A percentile compares a stretch with the other conserved stretches of the same genome.
Evolutionary conservation across 805 yeast species (phyloP).

Genomic region (Candida ponderosae): DNA sequence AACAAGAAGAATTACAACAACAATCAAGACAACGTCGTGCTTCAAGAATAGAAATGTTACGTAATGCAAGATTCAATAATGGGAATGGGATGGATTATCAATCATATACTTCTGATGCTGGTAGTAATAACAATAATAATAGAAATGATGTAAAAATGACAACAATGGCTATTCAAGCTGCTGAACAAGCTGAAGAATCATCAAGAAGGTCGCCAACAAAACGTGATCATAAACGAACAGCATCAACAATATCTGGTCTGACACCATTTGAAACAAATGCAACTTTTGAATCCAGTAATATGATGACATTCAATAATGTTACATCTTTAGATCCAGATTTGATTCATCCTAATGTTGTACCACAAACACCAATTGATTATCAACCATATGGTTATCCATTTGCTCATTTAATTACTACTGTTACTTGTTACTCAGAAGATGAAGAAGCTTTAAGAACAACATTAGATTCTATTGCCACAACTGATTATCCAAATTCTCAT

Average conservation of each 20-base stretch:
- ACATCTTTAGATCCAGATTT: slow-evolving; percentile 48
- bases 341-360: slow-evolving; percentile 71
- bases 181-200: slow-evolving; percentile 13
- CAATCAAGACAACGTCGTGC: slow-evolving; percentile 9
- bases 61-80: slow-evolving; percentile 27
- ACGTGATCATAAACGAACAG: slow-evolving; percentile 4
- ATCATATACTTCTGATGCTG: background rate
- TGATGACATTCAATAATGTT: slow-evolving; percentile 19
- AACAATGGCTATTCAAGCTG: slow-evolving; percentile 64
- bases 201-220: slow-evolving; percentile 9
- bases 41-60: slow-evolving; percentile 26
- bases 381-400: slow-evolving; percentile 84
- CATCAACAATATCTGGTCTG: slow-evolving; percentile 2
- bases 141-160: slow-evolving; percentile 18
- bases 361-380: slow-evolving; percentile 85
- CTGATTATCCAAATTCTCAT: slow-evolving; percentile 93
- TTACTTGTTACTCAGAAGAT: slow-evolving; percentile 95
- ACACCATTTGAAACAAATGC: slow-evolving; percentile 17
- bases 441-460: slow-evolving; percentile 81
- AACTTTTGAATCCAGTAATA: slow-evolving; percentile 13
- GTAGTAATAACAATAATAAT: background rate
- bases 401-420: slow-evolving; percentile 63
- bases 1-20: slow-evolving; percentile 18
- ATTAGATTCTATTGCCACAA: slow-evolving; percentile 86
- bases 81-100: slow-evolving; percentile 9